Evolutionary conservation across 2,329 filamentous ascomycete species (phyloP).

Genomic region (Amylocarpus encephaloides): DNA sequence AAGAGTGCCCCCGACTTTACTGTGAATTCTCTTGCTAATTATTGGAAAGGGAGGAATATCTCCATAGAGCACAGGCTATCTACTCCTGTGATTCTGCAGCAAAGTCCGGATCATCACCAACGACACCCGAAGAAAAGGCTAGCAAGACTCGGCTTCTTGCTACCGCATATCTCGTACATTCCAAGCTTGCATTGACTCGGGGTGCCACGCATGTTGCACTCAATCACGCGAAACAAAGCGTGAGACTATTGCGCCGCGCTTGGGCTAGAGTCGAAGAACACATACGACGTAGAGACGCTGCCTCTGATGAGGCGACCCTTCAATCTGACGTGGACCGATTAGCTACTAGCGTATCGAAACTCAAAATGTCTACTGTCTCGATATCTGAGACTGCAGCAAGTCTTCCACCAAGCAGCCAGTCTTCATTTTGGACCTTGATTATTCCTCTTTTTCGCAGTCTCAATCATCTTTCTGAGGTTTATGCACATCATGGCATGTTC

Average conservation of each 20-base stretch:
- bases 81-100: slow-evolving; percentile 22
- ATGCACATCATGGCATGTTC: slow-evolving; percentile 77
- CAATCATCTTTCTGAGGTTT: slow-evolving; percentile 68
- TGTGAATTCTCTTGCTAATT: not conserved
- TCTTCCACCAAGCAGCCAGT: slow-evolving; percentile 40
- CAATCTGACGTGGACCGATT: slow-evolving; percentile 25
- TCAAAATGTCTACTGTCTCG: slow-evolving; percentile 33
- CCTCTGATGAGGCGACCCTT: not conserved
- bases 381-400: slow-evolving; percentile 34
- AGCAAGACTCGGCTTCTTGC: slow-evolving; percentile 29
- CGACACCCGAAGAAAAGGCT: slow-evolving; percentile 20
- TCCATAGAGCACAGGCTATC: slow-evolving; percentile 23
- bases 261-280: slow-evolving; percentile 34
- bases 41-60: slow-evolving; percentile 25
- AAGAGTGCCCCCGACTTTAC: slow-evolving; percentile 27
- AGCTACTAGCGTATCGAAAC: slow-evolving; percentile 29
- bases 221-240: slow-evolving; percentile 48
- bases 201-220: slow-evolving; percentile 55
- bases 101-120: slow-evolving; percentile 6
- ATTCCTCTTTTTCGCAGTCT: slow-evolving; percentile 66
- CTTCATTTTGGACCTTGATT: slow-evolving; percentile 75
- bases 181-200: slow-evolving; percentile 30
- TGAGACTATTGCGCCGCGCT: slow-evolving; percentile 40
- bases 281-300: slow-evolving; percentile 6
- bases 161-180: slow-evolving; percentile 32